Conservation (phyloP, 2,329 filamentous ascomycete species). For the Ophiostoma himal-ulmi region DNA sequence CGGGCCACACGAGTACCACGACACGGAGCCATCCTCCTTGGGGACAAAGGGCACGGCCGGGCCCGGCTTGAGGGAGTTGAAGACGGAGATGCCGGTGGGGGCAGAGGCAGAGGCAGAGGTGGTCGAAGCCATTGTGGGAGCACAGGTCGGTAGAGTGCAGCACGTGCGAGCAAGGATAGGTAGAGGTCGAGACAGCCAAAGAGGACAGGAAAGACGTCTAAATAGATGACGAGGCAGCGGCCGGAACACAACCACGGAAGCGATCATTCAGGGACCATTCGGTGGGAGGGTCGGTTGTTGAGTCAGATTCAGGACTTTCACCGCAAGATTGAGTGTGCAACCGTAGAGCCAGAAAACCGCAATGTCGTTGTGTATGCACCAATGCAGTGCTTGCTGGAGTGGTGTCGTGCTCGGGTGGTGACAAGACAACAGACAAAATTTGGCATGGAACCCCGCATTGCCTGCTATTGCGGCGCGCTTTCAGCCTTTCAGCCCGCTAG, state of each 20-base stretch:
- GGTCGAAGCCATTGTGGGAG: slow-evolving; percentile 2
- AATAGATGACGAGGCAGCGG: not conserved
- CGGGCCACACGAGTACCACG: slow-evolving; percentile 29
- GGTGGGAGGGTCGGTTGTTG: not conserved
- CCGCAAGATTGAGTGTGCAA: not conserved
- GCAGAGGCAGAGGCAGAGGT: not conserved
- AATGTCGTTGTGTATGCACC: not conserved
- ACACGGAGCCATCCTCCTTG: slow-evolving; percentile 25
- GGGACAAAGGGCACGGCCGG: slow-evolving; percentile 49
- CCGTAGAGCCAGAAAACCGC: not conserved
- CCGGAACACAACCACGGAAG: slow-evolving; percentile 4
- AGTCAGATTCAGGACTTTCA: not conserved
- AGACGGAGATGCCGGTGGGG: slow-evolving; percentile 53
- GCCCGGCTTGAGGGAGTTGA: slow-evolving; percentile 70
- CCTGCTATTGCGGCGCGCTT: not conserved
- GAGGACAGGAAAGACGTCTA: not conserved
- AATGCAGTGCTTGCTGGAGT: not conserved
- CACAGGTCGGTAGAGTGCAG: not conserved
- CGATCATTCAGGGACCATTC: slow-evolving; percentile 9
- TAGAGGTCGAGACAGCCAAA: not conserved
- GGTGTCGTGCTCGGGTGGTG: not conserved
- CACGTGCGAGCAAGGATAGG: not conserved
- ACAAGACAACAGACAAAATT: not conserved
- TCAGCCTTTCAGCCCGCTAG: not conserved
- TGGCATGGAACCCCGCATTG: slow-evolving; percentile 12